Conservation (phyloP, 2,329 filamentous ascomycete species). For the Sphaceloma murrayae region DNA sequence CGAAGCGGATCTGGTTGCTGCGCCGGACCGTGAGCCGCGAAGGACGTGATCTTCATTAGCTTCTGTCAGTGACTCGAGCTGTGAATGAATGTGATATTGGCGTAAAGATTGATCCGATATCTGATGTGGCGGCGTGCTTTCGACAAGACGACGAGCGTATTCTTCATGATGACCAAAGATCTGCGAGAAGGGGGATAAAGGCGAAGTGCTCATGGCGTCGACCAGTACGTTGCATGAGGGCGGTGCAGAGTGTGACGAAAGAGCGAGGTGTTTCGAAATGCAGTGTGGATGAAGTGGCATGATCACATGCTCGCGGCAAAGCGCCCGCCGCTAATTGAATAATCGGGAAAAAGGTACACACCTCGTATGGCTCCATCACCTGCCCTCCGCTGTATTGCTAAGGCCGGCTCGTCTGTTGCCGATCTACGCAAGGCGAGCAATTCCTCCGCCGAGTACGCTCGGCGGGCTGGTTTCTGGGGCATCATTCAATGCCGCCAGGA, state of each 20-base stretch:
- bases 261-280: not conserved
- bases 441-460: conserved; percentile 32
- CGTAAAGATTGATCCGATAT: conserved; percentile 5
- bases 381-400: conserved; percentile 30
- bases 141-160: conserved; percentile 22
- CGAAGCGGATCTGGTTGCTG: conserved; percentile 28
- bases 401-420: conserved; percentile 27
- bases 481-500: conserved; percentile 16
- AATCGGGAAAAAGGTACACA: conserved; percentile 20
- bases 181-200: conserved; percentile 6
- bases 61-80: conserved; percentile 21
- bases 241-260: not conserved
- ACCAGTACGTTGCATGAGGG: not conserved
- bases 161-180: conserved; percentile 16
- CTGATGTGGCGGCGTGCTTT: conserved; percentile 20
- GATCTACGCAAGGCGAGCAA: conserved; percentile 28
- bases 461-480: conserved; percentile 24
- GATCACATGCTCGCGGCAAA: conserved; percentile 3
- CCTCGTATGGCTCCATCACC: conserved; percentile 32
- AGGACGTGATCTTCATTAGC: conserved; percentile 29
- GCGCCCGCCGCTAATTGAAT: not conserved
- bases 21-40: conserved; percentile 30
- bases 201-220: conserved; percentile 6
- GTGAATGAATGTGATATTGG: conserved; percentile 1
- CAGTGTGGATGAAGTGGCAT: not conserved